Evolutionary conservation across 2,329 filamentous ascomycete species (phyloP), one percentile per base, ranked within the genome.

Genomic region (Monilinia aucupariae): DNA sequence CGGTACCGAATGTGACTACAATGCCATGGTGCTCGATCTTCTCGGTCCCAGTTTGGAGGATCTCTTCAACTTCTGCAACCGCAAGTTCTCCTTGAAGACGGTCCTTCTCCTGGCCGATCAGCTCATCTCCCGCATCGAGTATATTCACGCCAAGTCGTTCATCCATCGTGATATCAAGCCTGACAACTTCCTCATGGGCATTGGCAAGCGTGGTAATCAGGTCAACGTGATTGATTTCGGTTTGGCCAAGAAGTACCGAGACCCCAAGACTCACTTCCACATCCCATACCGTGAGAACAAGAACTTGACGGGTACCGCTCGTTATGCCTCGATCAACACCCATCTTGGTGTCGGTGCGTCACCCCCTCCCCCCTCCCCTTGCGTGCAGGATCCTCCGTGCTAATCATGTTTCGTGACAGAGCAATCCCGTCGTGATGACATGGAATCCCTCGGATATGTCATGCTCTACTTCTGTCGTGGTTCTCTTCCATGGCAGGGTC

Each of bases 401-500:
- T 45, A 45, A 63, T 48, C 10, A 54, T 17, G n/a, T 27, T 8
- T 0, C 13, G 1, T 13, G 27, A 6, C 71, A 88, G 93, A 99
- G 80, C 94, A 99, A 85, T 97, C 93, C 73, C 93, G 94, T 70
- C 93, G 94, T 81, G 94, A 99, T 74, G 94, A 99, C 74, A 97
- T 99, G 93, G 94, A 99, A 79, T 97, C 93, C 65, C 85, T 99
- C 58, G 94, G 94, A 73, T 97, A 99, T 73, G 94, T 99, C 74
- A 97, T 99, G 92, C 89, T 99, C 68, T 99, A 99, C 85, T 99
- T 99, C 82, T 97, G 93, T 84, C 93, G 94, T 78, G 94, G 94
- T 68, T 97, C 92, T 68, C 91, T 99, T 64, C 94, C 94, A 66
- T 99, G 94, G 94, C 94, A 99, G 82, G 94, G 94, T 63, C 84